Percentiles rank a stretch among this genome's conserved stretches.
Conservation (phyloP, 352 stramenopile species). For the Salisapilia sapeloensis region DNA sequence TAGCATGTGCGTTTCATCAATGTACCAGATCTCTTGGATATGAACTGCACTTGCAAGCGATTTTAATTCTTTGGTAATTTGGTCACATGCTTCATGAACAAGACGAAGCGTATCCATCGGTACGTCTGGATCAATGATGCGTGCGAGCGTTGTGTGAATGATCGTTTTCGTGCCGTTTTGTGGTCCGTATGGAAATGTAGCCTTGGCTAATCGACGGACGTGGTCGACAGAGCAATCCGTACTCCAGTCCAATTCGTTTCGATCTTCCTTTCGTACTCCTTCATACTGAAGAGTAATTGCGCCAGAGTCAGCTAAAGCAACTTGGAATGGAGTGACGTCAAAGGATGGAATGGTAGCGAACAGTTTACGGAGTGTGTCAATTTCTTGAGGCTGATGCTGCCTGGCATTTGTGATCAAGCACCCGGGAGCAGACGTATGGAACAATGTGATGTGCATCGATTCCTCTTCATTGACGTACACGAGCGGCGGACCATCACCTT, state of each 20-base stretch:
- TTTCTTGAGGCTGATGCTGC: slow-evolving; percentile 15
- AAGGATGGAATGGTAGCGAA: slow-evolving; percentile 20
- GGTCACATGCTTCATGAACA: slow-evolving; percentile 30
- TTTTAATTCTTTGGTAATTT: slow-evolving; percentile 19
- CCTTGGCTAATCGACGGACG: slow-evolving; percentile 19
- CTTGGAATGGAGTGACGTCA: slow-evolving; percentile 18
- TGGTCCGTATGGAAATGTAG: slow-evolving; percentile 23
- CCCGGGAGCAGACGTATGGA: slow-evolving; percentile 57
- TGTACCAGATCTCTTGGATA: slow-evolving; percentile 42
- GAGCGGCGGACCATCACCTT: background rate
- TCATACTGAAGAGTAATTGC: slow-evolving; percentile 56
- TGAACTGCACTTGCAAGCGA: slow-evolving; percentile 9
- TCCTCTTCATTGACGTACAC: slow-evolving; percentile 43
- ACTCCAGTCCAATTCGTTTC: slow-evolving; percentile 11
- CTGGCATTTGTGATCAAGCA: slow-evolving; percentile 25
- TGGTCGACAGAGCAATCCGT: slow-evolving; percentile 38
- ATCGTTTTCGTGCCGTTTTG: slow-evolving; percentile 26
- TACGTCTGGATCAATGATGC: slow-evolving; percentile 27
- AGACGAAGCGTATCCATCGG: slow-evolving; percentile 10
- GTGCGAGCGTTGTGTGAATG: slow-evolving; percentile 50
- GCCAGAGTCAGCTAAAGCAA: slow-evolving; percentile 38
- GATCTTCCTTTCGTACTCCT: slow-evolving; percentile 7
- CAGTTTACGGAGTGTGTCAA: slow-evolving; percentile 20
- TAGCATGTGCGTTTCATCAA: slow-evolving; percentile 50
- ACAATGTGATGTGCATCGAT: slow-evolving; percentile 66